phyloP scores from a whole-genome alignment of 73 alveolate genomes.

The Breviolum minutum region DNA sequence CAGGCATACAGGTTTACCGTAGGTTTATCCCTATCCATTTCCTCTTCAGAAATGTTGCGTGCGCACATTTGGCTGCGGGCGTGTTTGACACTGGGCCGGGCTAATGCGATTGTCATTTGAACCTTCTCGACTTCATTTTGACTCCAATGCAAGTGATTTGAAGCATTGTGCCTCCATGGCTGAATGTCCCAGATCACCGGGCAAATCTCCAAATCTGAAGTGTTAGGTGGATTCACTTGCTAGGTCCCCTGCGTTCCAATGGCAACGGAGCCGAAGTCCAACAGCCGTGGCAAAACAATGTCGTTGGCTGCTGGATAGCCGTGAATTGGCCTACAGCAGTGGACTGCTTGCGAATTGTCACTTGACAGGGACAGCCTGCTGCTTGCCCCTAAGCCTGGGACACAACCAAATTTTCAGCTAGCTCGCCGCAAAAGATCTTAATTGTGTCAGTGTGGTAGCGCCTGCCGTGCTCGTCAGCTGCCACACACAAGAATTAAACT shows the following conservation, averaged over 20 bases:
- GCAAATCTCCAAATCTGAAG: too few relatives aligned
- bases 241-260: conserved; percentile 60
- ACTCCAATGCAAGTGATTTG: too few relatives aligned
- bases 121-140: too few relatives aligned
- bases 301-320: conserved; percentile 88
- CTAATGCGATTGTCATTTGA: too few relatives aligned
- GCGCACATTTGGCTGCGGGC: too few relatives aligned
- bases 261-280: conserved; percentile 76
- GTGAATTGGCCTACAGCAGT: conserved; percentile 54
- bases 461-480: not conserved
- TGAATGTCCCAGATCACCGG: too few relatives aligned
- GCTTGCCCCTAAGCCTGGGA: not conserved
- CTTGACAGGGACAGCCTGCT: not conserved
- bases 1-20: too few relatives aligned
- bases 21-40: too few relatives aligned
- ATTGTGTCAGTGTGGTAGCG: conserved; percentile 82
- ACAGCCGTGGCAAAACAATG: conserved; percentile 73
- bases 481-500: not conserved
- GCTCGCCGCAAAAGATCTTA: conserved; percentile 78
- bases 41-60: too few relatives aligned
- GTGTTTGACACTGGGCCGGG: too few relatives aligned
- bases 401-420: conserved; percentile 78
- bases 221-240: not conserved
- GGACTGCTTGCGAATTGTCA: too few relatives aligned
- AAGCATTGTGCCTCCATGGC: too few relatives aligned